Evolutionary conservation across 225 moss, liverwort and hornwort species (phyloP), one percentile per base, ranked within the genome.

Genomic region (Straminergon stramineum): DNA sequence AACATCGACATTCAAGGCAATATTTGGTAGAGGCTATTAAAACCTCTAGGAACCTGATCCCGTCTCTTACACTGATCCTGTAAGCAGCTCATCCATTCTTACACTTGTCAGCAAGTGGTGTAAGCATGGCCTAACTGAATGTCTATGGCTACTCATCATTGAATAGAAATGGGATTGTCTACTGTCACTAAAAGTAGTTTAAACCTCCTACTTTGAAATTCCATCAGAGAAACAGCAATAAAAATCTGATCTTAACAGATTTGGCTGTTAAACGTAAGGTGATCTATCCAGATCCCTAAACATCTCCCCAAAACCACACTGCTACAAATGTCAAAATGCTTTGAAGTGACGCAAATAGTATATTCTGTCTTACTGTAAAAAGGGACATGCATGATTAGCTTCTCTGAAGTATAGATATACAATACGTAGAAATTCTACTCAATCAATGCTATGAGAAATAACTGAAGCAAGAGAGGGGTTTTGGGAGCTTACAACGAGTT

Each of bases 401-500:
- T 81, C 81, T 68, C 15, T 61, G 63, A 86, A 26, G 23, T 63
- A n/a, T 27, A 67, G 14, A 67, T 51, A 70, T 62, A 43, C 6
- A 34, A 70, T 62, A 43, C 6, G 34, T 32, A 84, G 60, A 74
- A 81, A 88, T 45, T 28, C 74, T 55, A 75, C 83, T 73, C 32
- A 61, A 57, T 66, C 32, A 85, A 71, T 55, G 68, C 66, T 39
- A 79, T 20, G 83, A 87, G 60, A 66, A 68, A 64, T 37, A 83
- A 48, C 41, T 85, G 81, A 82, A 87, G 48, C 37, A 79, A 71
- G 84, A 81, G 28, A 55, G 85, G 75, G 73, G 56, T 68, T 90
- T 67, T 20, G 55, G 81, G 41, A 85, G 85, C 95, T 92, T 96
- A 99, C 99, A 92, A 99, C 97, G 83, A 99, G 93, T 86, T 97